Percentiles rank a stretch among this genome's conserved stretches.
Evolutionary conservation across 1,284 basidiomycete genomes (phyloP).

Genomic region (Boletus sp.): DNA sequence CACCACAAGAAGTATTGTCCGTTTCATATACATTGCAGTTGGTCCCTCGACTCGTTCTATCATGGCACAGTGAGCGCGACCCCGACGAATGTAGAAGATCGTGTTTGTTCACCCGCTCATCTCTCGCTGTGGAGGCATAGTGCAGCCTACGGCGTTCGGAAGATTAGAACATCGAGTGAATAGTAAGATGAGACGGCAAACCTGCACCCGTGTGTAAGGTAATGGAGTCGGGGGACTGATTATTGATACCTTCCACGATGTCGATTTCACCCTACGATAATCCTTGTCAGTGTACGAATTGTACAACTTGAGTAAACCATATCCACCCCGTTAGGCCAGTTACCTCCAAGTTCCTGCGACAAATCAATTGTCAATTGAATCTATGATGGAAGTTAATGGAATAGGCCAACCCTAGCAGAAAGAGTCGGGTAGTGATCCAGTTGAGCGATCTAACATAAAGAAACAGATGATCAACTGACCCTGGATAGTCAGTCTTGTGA

Average conservation of each 20-base stretch:
- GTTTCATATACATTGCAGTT: conserved; percentile 62
- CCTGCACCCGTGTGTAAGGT: conserved; percentile 64
- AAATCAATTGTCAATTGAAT: not conserved
- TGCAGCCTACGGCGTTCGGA: conserved; percentile 49
- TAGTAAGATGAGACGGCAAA: conserved; percentile 9
- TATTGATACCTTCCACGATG: conserved; percentile 71
- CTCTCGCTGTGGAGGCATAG: conserved; percentile 54
- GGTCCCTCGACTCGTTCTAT: conserved; percentile 44
- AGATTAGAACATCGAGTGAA: conserved; percentile 8
- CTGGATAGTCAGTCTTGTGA: conserved; percentile 12
- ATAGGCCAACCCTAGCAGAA: conserved; percentile 22
- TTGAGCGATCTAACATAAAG: conserved; percentile 10
- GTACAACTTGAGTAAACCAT: not conserved
- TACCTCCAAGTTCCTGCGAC: conserved; percentile 27
- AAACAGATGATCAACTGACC: conserved; percentile 22
- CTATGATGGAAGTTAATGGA: not conserved
- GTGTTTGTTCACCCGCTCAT: conserved; percentile 52
- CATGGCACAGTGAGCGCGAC: conserved; percentile 1
- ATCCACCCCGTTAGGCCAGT: conserved; percentile 35
- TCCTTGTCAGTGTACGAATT: not conserved
- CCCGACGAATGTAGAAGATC: not conserved
- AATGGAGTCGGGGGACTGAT: conserved; percentile 53
- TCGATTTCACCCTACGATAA: conserved; percentile 56
- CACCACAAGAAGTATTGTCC: conserved; percentile 69
- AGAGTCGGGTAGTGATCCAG: not conserved